A percentile compares a stretch with the other conserved stretches of the same genome.
phyloP scores from a whole-genome alignment of 2,329 filamentous ascomycete species.

The Ilyonectria sp. region DNA sequence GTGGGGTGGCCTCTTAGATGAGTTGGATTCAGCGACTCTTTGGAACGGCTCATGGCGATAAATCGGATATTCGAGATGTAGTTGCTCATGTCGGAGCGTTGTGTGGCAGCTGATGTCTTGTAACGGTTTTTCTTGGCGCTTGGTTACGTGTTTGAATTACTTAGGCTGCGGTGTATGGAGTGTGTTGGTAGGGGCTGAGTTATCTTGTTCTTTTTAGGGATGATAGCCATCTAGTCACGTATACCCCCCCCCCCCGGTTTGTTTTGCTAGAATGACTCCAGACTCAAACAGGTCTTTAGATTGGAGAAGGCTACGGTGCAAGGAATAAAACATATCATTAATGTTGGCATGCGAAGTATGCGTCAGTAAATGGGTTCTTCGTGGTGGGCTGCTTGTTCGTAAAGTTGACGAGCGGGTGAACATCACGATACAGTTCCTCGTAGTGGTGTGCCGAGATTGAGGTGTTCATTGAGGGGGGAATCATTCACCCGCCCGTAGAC shows the following conservation, averaged over 20 bases:
- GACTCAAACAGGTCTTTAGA: too few species aligned
- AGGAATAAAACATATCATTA: neutral
- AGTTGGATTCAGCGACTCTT: neutral
- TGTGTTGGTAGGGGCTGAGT: neutral
- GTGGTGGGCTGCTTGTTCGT: neutral
- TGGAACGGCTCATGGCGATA: neutral
- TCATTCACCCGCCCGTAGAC: neutral
- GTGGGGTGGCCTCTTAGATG: constrained; percentile 26
- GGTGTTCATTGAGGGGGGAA: neutral
- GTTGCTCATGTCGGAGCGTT: neutral
- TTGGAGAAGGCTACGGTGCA: neutral
- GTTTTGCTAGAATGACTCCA: neutral
- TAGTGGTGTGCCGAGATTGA: neutral
- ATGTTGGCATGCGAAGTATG: neutral
- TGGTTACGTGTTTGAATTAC: constrained; percentile 5
- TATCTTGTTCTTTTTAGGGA: neutral
- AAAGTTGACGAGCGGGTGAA: neutral
- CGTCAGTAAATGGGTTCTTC: neutral
- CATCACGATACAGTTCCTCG: neutral
- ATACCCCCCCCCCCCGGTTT: constrained; percentile 3
- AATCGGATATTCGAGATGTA: neutral
- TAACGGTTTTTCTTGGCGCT: neutral
- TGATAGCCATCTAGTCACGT: neutral
- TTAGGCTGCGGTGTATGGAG: constrained; percentile 11
- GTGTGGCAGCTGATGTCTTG: neutral